Evolutionary conservation across 352 stramenopile species (phyloP), one percentile per base, ranked within the genome.

Genomic region (Plasmopara halstedii): DNA sequence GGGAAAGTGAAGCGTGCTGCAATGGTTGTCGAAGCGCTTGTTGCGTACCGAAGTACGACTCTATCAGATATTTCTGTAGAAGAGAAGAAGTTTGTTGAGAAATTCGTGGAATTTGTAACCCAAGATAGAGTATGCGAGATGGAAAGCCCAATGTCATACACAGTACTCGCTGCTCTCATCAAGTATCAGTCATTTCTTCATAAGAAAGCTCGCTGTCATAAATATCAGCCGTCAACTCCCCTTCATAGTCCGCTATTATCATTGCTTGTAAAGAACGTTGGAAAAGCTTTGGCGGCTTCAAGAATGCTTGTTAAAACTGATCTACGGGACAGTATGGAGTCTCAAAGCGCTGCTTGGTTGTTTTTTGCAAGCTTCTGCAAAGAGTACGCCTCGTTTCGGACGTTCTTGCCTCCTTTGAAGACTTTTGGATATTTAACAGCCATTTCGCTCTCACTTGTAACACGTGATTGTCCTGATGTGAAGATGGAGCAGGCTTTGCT

Each of bases 381-480:
- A 13, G 58, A 72, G 8, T 88, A 80, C 51, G 37, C 50, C 22
- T 63, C 67, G 18, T 67, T 84, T 26, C 72, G 62, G 2, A 46
- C 64, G 17, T 64, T 52, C 19, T 63, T 76, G 32, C 65, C 61
- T 10, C 52, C 52, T 41, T 49, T 86, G 14, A 56, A 81, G 46
- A 85, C 58, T 1, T 91, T 73, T 44, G 76, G 82, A 7, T 79
- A 66, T 35, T 43, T 91, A 36, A 50, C 91, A 3, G 75, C 73
- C 4, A 67, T 76, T 3, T 70, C 68, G 2, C 47, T 71, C 49
- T 37, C 53, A 27, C 52, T 65, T 18, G 46, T 50, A 21, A 59
- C 59, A 13, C 35, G 36, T 13, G 34, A 40, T 23, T 14, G 27
- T 26, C 18, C 9, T 23, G 44, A 53, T 11, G 19, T 53, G 25